phyloP scores from a whole-genome alignment of 2,329 filamentous ascomycete species.

The Colletotrichum melonis region DNA sequence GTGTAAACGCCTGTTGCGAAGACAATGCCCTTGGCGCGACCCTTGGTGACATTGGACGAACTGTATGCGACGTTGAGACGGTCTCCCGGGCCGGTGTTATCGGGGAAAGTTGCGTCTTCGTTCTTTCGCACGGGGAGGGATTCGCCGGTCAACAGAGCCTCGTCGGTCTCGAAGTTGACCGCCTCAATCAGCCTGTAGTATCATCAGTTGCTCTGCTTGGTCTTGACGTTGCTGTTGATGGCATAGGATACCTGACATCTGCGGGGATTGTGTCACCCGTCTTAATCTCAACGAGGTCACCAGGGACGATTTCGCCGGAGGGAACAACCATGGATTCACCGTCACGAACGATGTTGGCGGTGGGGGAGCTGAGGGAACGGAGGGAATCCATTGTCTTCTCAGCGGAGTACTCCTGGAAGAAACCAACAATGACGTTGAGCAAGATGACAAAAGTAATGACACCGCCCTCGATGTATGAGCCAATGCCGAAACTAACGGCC shows the following conservation, averaged over 20 bases:
- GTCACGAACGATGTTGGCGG: constrained; percentile 61
- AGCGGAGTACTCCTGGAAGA: constrained; percentile 66
- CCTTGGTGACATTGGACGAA: constrained; percentile 71
- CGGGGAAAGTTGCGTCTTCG: constrained; percentile 58
- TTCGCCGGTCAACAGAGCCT: constrained; percentile 73
- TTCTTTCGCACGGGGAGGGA: constrained; percentile 69
- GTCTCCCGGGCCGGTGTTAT: constrained; percentile 68
- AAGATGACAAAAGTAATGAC: constrained; percentile 64
- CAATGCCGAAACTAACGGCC: constrained; percentile 63
- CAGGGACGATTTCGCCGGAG: constrained; percentile 65
- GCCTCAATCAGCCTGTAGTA: constrained; percentile 55
- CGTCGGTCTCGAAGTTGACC: constrained; percentile 62
- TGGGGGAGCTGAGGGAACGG: constrained; percentile 60
- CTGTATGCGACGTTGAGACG: constrained; percentile 73
- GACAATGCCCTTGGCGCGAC: constrained; percentile 69
- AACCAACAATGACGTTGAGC: constrained; percentile 65
- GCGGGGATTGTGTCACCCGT: constrained; percentile 57
- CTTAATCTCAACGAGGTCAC: constrained; percentile 68
- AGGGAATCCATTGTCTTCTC: constrained; percentile 67
- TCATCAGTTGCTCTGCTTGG: constrained; percentile 6
- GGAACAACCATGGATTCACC: constrained; percentile 62
- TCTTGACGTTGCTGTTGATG: neutral
- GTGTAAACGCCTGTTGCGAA: constrained; percentile 70
- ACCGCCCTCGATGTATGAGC: constrained; percentile 66
- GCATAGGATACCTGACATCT: constrained; percentile 46